Evolutionary conservation across 73 alveolate species (phyloP).

Genomic region (Tetrahymena malaccensis): DNA sequence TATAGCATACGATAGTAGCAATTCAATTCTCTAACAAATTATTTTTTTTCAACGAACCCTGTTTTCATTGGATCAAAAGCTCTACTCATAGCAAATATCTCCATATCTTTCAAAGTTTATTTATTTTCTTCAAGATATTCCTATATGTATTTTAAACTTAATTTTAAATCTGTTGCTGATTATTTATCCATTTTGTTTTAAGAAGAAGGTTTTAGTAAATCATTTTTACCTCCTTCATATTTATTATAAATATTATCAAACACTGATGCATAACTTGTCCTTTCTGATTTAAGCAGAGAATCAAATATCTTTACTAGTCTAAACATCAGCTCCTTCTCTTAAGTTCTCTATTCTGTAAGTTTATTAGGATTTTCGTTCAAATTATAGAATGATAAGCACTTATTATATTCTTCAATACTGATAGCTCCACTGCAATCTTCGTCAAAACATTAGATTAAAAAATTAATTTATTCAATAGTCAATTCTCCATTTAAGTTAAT

Average conservation of each 20-base stretch:
- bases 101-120: background rate
- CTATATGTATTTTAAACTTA: background rate
- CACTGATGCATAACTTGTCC: background rate
- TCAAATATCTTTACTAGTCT: background rate
- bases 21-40: background rate
- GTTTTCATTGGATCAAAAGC: background rate
- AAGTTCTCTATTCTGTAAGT: background rate
- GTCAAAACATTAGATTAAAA: background rate
- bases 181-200: background rate
- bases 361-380: background rate
- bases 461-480: background rate
- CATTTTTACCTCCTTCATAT: background rate
- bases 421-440: background rate
- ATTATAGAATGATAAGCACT: background rate
- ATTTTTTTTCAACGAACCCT: background rate
- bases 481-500: background rate
- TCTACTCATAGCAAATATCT: background rate
- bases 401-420: background rate
- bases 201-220: background rate
- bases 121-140: background rate
- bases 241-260: background rate
- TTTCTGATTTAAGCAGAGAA: background rate
- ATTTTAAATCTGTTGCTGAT: background rate
- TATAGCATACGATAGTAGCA: background rate
- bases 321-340: background rate